Evolutionary conservation across 2,329 filamentous ascomycete species (phyloP).

Genomic region (Acephala macrosclerotiorum): DNA sequence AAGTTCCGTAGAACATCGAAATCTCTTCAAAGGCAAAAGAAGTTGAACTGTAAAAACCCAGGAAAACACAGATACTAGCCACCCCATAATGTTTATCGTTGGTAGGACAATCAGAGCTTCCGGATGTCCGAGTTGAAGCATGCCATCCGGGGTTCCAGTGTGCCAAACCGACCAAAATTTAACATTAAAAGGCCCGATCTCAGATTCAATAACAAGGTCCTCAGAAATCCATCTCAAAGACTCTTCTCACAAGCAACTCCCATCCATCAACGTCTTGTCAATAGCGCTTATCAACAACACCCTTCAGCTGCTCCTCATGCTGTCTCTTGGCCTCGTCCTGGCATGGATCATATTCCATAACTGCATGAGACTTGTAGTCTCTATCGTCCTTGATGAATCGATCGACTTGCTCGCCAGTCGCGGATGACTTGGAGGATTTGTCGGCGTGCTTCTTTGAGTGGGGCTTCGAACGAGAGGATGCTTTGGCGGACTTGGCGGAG

Average conservation of each 20-base stretch:
- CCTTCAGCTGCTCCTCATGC: slow-evolving; percentile 21
- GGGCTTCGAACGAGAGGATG: slow-evolving; percentile 2
- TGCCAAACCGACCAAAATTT: neutral
- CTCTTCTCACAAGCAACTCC: too few species aligned
- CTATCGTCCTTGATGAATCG: slow-evolving; percentile 28
- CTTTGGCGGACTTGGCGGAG: slow-evolving; percentile 11
- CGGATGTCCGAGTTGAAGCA: neutral
- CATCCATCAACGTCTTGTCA: too few species aligned
- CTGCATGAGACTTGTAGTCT: slow-evolving; percentile 29
- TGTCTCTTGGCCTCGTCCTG: slow-evolving; percentile 25
- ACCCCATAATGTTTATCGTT: neutral
- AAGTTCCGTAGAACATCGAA: neutral
- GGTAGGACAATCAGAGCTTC: too few species aligned
- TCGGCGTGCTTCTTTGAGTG: slow-evolving; percentile 41
- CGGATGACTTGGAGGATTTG: neutral
- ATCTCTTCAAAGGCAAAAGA: too few species aligned
- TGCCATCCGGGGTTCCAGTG: neutral
- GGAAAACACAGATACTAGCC: neutral
- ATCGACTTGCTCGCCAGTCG: slow-evolving; percentile 11
- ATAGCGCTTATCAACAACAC: slow-evolving; percentile 21
- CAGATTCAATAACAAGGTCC: neutral
- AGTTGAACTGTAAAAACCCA: too few species aligned
- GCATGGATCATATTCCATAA: slow-evolving; percentile 31
- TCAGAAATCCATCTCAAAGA: too few species aligned
- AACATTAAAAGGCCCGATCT: neutral